Evolutionary conservation across 768 basidiomycete genomes (phyloP).

Genomic region (Lactarius sp.): DNA sequence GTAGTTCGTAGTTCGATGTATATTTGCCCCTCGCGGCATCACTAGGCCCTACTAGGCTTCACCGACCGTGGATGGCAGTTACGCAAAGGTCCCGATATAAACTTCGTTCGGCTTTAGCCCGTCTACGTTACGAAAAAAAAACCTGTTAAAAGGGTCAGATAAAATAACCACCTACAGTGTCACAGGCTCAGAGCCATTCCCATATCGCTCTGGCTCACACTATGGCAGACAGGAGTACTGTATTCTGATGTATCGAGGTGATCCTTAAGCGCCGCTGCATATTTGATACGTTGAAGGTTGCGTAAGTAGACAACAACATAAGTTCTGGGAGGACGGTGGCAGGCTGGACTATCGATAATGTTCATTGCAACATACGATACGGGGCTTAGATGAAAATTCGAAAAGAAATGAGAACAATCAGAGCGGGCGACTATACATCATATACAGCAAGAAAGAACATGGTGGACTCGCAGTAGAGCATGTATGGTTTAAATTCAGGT

Average conservation of each 20-base stretch:
- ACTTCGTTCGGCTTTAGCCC: no score
- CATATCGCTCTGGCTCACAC: no score
- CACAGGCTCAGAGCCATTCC: no score
- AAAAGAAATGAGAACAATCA: conserved; percentile 2
- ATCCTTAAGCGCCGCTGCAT: neutral
- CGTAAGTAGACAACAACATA: conserved; percentile 13
- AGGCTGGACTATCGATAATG: conserved; percentile 5
- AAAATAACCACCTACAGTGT: no score
- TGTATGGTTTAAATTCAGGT: conserved; percentile 12
- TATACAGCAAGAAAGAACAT: conserved; percentile 23
- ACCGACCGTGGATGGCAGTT: no score
- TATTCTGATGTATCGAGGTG: neutral
- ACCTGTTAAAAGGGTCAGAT: no score
- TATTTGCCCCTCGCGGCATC: no score
- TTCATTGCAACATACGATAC: conserved; percentile 14
- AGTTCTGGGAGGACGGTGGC: conserved; percentile 1
- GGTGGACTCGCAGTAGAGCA: conserved; percentile 4
- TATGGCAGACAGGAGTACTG: no score
- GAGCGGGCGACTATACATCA: conserved; percentile 14
- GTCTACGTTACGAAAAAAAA: no score
- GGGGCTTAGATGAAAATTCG: neutral
- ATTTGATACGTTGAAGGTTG: neutral
- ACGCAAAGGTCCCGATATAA: no score
- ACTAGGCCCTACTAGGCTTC: no score
- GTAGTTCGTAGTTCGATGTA: no score